Evolutionary conservation across 2,329 filamentous ascomycete species (phyloP), one percentile per base, ranked within the genome.

Genomic region (Nemania abortiva): DNA sequence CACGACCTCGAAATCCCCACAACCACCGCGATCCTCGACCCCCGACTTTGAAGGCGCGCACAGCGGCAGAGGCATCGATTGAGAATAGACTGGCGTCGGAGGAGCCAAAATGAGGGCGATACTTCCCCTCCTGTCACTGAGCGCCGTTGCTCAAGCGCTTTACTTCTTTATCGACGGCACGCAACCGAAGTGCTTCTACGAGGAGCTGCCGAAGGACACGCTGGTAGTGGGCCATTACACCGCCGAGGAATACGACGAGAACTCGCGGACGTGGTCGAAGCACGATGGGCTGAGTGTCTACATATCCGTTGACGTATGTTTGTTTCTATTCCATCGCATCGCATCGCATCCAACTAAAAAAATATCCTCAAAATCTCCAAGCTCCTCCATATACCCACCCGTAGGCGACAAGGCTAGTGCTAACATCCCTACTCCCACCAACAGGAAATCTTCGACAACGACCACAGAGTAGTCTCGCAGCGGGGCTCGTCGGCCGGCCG

Each of bases 201-300:
- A 99, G 85, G 95, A 98, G 82, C 88, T 99, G 68, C 95, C 96
- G 74, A 98, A 98, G 86, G 95, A 97, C 82, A 98, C 96, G 15
- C 85, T 99, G 67, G 95, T 99, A 65, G 95, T 98, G 68, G 96
- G 96, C 75, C 91, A 96, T 83, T 99, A 95, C 86, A 89, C 87
- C 64, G 93, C 94, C 59, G 91, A 96, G 82, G 92, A 97, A 81
- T 96, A 89, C 84, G 91, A 96, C 81, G 88, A 92, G 66, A 84
- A 90, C 74, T 83, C 85, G 66, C 88, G 89, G 74, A 80, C 84
- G 60, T 98, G 93, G 89, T 82, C 86, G 62, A 86, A 91, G 78
- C 92, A 96, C 80, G 86, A 90, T 72, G 91, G 91, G 73, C 85
- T 97, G 70, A 91, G 88, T 83, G 92, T 98, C 80, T 93, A 91